These are phyloP conservation scores for Gaertneriomyces sp. DNA, from an alignment of 192 early-diverging fungal species.

Conservation along the genomic window DNA sequence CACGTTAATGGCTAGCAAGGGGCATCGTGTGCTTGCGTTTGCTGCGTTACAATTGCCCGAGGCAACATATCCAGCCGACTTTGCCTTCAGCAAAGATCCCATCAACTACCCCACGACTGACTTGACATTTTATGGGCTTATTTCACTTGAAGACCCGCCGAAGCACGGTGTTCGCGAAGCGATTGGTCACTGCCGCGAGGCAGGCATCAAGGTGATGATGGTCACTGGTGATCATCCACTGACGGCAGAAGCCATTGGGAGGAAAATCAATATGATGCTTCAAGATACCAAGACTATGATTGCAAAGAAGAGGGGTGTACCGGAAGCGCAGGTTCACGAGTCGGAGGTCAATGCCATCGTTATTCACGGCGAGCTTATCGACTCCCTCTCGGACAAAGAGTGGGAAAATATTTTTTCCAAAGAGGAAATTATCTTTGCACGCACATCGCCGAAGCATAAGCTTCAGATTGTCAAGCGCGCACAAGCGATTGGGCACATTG, in stretches of 20 bases:
- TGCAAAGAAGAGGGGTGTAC: conserved; percentile 61
- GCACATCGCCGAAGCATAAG: conserved; percentile 95
- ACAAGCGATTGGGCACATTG: conserved; percentile 89
- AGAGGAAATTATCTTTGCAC: conserved; percentile 93
- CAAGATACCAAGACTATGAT: conserved; percentile 80
- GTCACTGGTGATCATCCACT: conserved; percentile 97
- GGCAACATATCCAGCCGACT: conserved; percentile 66
- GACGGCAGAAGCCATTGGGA: conserved; percentile 90
- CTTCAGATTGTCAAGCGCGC: conserved; percentile 92
- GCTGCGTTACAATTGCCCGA: conserved; percentile 71
- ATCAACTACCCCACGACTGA: conserved; percentile 62
- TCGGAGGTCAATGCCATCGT: conserved; percentile 86
- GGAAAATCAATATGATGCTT: conserved; percentile 93
- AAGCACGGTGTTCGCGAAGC: conserved; percentile 98
- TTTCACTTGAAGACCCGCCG: conserved; percentile 93
- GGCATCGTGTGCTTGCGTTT: conserved; percentile 93
- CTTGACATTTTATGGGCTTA: conserved; percentile 50
- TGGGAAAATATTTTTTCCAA: conserved; percentile 95
- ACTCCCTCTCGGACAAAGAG: conserved; percentile 71
- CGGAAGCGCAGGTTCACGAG: conserved; percentile 63
- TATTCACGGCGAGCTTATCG: conserved; percentile 87
- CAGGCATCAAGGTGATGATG: conserved; percentile 97
- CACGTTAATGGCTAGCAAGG: conserved; percentile 84
- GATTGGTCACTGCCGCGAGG: conserved; percentile 85
- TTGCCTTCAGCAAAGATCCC: conserved; percentile 71